phyloP scores from a whole-genome alignment of 768 basidiomycete genomes.

The Lentinula boryana region DNA sequence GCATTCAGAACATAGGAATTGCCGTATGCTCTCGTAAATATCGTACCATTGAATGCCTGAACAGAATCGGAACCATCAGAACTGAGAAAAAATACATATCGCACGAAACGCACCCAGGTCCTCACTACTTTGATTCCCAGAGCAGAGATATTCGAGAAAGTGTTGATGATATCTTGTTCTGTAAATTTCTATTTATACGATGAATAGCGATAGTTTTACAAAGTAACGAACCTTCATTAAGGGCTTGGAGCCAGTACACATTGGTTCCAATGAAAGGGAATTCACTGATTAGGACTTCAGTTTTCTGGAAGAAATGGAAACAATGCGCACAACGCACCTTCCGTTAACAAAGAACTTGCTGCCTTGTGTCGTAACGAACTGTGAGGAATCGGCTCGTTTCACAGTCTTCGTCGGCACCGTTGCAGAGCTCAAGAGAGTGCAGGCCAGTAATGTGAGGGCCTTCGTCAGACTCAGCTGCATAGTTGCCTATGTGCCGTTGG shows the following conservation, averaged over 20 bases:
- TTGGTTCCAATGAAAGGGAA: slow-evolving; percentile 50
- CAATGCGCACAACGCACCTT: slow-evolving; percentile 26
- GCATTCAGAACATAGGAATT: neutral
- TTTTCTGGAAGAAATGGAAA: neutral
- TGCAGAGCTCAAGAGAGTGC: slow-evolving; percentile 21
- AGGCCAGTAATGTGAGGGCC: slow-evolving; percentile 23
- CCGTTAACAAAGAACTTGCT: slow-evolving; percentile 51
- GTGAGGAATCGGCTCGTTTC: slow-evolving; percentile 20
- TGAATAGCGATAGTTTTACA: too few species aligned
- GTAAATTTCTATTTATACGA: neutral
- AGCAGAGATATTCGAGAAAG: slow-evolving; percentile 51
- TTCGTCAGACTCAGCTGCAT: slow-evolving; percentile 24
- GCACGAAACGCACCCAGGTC: slow-evolving; percentile 35
- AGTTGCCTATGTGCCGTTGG: slow-evolving; percentile 17
- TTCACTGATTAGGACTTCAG: slow-evolving; percentile 17
- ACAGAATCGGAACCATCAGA: neutral
- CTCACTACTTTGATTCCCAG: slow-evolving; percentile 54
- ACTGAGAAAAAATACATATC: neutral
- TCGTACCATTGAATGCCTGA: slow-evolving; percentile 55
- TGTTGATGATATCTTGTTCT: slow-evolving; percentile 49
- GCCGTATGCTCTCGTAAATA: neutral
- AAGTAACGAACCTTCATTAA: slow-evolving; percentile 27
- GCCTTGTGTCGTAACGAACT: slow-evolving; percentile 40
- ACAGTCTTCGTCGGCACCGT: slow-evolving; percentile 26
- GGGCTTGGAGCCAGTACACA: slow-evolving; percentile 57